Evolutionary conservation across 2,329 filamentous ascomycete species (phyloP).

Genomic region (Fusarium vanettenii): DNA sequence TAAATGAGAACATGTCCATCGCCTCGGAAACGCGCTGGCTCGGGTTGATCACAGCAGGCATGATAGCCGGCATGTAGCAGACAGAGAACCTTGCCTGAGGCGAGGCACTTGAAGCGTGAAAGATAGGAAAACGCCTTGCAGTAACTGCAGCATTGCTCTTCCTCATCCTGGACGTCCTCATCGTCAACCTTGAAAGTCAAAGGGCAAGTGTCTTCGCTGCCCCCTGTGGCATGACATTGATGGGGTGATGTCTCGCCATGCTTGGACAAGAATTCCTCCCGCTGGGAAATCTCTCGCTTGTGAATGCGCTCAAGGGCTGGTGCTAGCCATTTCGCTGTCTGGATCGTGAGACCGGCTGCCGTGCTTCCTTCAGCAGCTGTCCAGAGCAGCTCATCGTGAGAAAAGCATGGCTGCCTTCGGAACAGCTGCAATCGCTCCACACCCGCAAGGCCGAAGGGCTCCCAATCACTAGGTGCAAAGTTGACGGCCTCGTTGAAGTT

Average conservation of each 20-base stretch:
- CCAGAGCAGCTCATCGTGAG: constrained; percentile 92
- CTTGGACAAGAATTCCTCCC: constrained; percentile 74
- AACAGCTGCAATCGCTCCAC: constrained; percentile 90
- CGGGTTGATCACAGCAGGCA: constrained; percentile 80
- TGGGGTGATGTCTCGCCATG: constrained; percentile 69
- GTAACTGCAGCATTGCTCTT: constrained; percentile 91
- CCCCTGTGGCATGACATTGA: constrained; percentile 59
- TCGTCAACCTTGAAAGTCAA: constrained; percentile 75
- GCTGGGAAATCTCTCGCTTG: constrained; percentile 76
- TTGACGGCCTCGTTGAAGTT: constrained; percentile 99
- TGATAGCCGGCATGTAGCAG: constrained; percentile 82
- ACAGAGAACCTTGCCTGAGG: constrained; percentile 84
- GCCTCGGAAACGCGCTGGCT: constrained; percentile 75
- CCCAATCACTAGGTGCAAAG: constrained; percentile 95
- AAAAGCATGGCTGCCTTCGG: constrained; percentile 93
- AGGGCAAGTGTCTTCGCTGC: constrained; percentile 64
- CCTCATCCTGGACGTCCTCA: constrained; percentile 85
- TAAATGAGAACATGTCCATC: constrained; percentile 80
- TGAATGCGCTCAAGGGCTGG: constrained; percentile 85
- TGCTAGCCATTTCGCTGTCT: constrained; percentile 93
- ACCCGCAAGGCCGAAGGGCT: constrained; percentile 87
- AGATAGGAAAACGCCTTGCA: constrained; percentile 95
- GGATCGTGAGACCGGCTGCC: constrained; percentile 74
- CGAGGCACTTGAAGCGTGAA: constrained; percentile 88
- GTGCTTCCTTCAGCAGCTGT: constrained; percentile 86